phyloP scores from a whole-genome alignment of 768 basidiomycete species.

The Lactarius sp. region DNA sequence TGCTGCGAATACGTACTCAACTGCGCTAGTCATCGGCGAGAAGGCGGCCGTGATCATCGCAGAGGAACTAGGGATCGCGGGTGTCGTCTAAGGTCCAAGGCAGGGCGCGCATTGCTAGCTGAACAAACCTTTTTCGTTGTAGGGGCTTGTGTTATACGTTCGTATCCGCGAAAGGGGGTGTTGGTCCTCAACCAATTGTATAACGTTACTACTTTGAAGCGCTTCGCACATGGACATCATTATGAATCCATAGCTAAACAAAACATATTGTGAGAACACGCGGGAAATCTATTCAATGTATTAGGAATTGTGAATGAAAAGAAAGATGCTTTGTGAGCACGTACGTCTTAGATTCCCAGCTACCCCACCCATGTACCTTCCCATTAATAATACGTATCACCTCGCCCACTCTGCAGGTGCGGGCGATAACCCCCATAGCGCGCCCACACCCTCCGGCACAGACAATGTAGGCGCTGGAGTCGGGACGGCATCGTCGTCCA shows the following conservation, averaged over 20 bases:
- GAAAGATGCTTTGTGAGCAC: not conserved
- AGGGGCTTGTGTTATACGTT: too few relatives aligned
- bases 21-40: conserved; percentile 48
- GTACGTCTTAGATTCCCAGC: not conserved
- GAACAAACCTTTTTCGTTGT: too few relatives aligned
- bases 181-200: not conserved
- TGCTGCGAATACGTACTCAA: conserved; percentile 42
- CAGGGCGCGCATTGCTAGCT: too few relatives aligned
- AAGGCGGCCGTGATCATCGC: conserved; percentile 59
- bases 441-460: not conserved
- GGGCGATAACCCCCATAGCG: not conserved
- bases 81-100: conserved; percentile 32
- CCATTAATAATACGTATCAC: not conserved
- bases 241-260: not conserved
- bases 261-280: not conserved
- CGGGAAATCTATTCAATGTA: conserved; percentile 11
- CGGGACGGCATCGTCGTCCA: not conserved
- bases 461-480: not conserved
- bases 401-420: not conserved
- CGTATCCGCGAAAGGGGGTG: too few relatives aligned
- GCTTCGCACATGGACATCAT: not conserved
- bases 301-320: not conserved
- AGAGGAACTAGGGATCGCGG: conserved; percentile 42
- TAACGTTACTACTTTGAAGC: not conserved
- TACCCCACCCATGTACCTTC: not conserved